Evolutionary conservation across 1,284 basidiomycete species (phyloP), one percentile per base, ranked within the genome.

Genomic region (Tylopilus sp.): DNA sequence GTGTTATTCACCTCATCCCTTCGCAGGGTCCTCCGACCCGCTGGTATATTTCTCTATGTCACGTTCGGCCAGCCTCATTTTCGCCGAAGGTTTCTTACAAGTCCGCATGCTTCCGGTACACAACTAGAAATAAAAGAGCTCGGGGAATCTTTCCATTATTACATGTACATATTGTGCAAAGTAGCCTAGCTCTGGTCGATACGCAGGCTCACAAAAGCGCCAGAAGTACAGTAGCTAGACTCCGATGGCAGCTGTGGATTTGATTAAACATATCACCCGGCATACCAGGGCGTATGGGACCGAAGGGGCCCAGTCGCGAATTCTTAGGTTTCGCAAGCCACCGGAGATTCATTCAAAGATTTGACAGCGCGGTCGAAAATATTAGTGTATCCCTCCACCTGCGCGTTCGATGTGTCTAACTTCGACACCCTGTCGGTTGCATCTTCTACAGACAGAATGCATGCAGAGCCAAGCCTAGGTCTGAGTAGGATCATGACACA

Each of bases 21-120:
- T 21, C 8, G 46, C 12, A 91, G 88, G 47, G 81, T 91, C 6
- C 75, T 93, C 16, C 75, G 76, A 37, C 74, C 74, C 50, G 73
- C 64, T 1, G 88, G 90, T 0, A 66, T 75, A 26, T 92, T 94
- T 68, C 70, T 93, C 47, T 94, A 94, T 69, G 73, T 93, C 50
- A 94, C 92, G 2, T 93, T 94, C 57, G 92, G 91, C 5, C 92
- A 95, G 63, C 92, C 92, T 1, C 92, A 96, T 65, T 95, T 95
- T 67, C 83, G 92, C 30, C 79, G 79, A 59, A 78, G 81, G 38
- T 92, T 80, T 66, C 67, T 91, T 30, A 76, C 72, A 13, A 71
- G 66, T 66, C 30, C 47, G 1, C 61, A 69, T 46, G 41, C 51
- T 53, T 71, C 75, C 19, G 72, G 65, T 6, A 82, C 84, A n/a